A percentile compares a stretch with the other conserved stretches of the same genome.
Conservation (phyloP, 1,139 yeast genomes). For the Geotrichum cucujoidarum region DNA sequence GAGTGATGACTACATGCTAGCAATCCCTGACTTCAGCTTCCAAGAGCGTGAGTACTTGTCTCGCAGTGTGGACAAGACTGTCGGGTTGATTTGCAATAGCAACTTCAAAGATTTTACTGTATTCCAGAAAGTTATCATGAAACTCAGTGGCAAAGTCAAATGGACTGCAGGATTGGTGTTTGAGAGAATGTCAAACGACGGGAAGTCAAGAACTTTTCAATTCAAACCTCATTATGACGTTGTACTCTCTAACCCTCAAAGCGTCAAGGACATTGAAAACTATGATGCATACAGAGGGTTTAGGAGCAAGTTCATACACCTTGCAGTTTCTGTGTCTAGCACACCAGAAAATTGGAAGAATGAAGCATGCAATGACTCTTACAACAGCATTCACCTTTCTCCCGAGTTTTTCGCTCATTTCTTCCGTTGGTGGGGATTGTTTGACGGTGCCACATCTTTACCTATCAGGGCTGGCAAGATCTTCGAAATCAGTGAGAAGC, state of each 20-base stretch:
- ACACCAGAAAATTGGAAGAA: constrained; percentile 27
- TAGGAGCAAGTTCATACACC: constrained; percentile 71
- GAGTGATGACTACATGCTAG: constrained; percentile 64
- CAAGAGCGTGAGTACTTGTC: constrained; percentile 35
- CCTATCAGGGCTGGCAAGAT: constrained; percentile 73
- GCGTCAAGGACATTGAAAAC: constrained; percentile 41
- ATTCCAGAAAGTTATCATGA: constrained; percentile 48
- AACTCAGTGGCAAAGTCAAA: constrained; percentile 46
- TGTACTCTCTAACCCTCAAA: constrained; percentile 58
- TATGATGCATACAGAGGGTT: constrained; percentile 79
- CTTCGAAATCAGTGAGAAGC: constrained; percentile 46
- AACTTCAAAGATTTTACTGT: constrained; percentile 28
- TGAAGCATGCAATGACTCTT: constrained; percentile 38
- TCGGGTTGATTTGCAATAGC: constrained; percentile 24
- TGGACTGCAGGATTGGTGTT: constrained; percentile 50
- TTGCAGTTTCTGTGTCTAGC: constrained; percentile 67
- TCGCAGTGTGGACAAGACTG: constrained; percentile 23
- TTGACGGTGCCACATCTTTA: constrained; percentile 63
- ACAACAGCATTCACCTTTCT: constrained; percentile 70
- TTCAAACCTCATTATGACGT: constrained; percentile 71
- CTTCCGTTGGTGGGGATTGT: constrained; percentile 77
- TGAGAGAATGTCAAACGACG: constrained; percentile 33
- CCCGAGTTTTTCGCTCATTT: constrained; percentile 67
- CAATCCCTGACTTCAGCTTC: constrained; percentile 48
- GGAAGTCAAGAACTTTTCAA: constrained; percentile 43